phyloP scores from a whole-genome alignment of 441 rosid species.

The Syzygium malaccense region DNA sequence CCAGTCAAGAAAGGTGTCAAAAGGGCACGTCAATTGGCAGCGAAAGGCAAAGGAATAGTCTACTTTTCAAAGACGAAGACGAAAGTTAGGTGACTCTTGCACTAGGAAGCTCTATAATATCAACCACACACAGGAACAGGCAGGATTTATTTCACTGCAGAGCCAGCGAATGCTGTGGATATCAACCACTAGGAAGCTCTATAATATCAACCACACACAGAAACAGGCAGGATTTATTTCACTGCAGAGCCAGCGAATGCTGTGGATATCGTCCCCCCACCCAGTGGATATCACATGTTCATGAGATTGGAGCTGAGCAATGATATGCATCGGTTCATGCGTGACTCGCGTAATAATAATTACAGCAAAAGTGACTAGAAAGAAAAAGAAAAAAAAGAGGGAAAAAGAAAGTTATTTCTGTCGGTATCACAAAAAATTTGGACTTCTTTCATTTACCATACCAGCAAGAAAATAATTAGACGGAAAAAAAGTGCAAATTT shows the following conservation, averaged over 20 bases:
- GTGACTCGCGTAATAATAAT: background rate
- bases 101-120: background rate
- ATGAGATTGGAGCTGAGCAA: background rate
- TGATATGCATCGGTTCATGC: background rate
- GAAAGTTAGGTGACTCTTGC: background rate
- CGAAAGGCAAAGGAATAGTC: background rate
- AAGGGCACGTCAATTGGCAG: background rate
- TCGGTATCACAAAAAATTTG: background rate
- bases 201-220: background rate
- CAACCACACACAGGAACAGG: background rate
- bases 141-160: background rate
- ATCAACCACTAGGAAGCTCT: background rate
- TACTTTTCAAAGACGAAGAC: background rate
- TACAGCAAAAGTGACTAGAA: background rate
- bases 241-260: background rate
- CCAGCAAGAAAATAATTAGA: background rate
- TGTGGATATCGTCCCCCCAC: background rate
- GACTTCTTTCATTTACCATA: background rate
- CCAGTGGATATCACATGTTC: background rate
- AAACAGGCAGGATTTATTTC: background rate
- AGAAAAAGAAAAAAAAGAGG: background rate
- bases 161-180: background rate
- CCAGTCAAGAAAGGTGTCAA: background rate
- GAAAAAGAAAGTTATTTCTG: background rate
- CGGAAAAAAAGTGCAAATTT: too few species aligned